A percentile compares a stretch with the other conserved stretches of the same genome.
phyloP scores from a whole-genome alignment of 108 stramenopile species.

The Skeletonema marinoi region DNA sequence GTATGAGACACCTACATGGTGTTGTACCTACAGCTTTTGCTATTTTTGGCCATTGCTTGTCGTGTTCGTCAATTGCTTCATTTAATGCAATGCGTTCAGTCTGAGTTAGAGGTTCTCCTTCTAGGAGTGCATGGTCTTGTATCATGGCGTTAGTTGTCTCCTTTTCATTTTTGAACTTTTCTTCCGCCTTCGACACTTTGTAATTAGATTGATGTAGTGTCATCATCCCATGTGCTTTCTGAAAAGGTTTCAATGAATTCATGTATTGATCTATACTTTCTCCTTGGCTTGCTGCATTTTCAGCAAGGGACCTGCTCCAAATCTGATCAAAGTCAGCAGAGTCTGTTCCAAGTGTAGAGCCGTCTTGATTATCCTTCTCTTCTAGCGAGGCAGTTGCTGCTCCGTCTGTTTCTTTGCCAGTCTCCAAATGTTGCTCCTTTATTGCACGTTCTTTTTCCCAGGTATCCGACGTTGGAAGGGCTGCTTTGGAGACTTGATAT shows the following conservation, averaged over 20 bases:
- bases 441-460: slow-evolving; percentile 17
- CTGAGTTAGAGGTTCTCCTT: slow-evolving; percentile 23
- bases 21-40: slow-evolving; percentile 55
- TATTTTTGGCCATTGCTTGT: slow-evolving; percentile 53
- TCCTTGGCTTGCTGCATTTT: slow-evolving; percentile 34
- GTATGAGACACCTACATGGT: slow-evolving; percentile 47
- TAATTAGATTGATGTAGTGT: slow-evolving; percentile 58
- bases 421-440: background rate
- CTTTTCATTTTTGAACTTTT: slow-evolving; percentile 11
- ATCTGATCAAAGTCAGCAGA: slow-evolving; percentile 37
- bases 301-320: slow-evolving; percentile 58
- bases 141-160: background rate
- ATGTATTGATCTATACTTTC: slow-evolving; percentile 58
- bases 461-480: slow-evolving; percentile 27
- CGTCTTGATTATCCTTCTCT: background rate
- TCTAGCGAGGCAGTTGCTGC: background rate
- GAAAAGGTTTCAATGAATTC: slow-evolving; percentile 27
- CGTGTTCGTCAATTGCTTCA: slow-evolving; percentile 30
- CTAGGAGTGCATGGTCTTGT: slow-evolving; percentile 11
- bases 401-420: background rate
- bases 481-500: slow-evolving; percentile 31
- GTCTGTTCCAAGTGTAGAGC: background rate
- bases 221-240: slow-evolving; percentile 47
- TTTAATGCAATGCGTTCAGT: slow-evolving; percentile 24
- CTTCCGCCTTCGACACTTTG: slow-evolving; percentile 33